Evolutionary conservation across 2,329 filamentous ascomycete genomes (phyloP), one percentile per base, ranked within the genome.

Genomic region (Pseudocercospora cruenta): DNA sequence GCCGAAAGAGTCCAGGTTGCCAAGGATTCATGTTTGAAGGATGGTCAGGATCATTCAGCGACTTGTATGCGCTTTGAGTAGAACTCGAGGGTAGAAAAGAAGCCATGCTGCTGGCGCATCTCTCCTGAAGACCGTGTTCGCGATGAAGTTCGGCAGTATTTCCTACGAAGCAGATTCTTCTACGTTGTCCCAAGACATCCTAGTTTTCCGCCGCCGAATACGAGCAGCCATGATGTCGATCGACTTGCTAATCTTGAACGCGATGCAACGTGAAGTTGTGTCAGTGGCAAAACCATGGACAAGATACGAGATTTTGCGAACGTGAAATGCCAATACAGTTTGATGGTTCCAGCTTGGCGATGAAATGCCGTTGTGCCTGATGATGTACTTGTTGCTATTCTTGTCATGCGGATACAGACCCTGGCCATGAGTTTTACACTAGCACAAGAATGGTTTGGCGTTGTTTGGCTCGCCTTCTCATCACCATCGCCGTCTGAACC

Each of bases 1-100:
- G 67, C 2, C 61, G 57, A 31, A 61, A 59, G 47, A 64, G 28
- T 31, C 64, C 67, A 19, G 67, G 67, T 53, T 65, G 61, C 67
- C 64, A 69, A 28, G 67, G 49, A n/a, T 68, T 60, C 58, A 68
- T 64, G 22, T 45, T 66, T 22, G 19, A 19, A 19, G 24, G 49
- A n/a, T 63, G 54, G 21, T 64, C 47, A 10, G 16, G 21, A 26
- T 14, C 21, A n/a, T 45, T 55, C 1, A 59, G 57, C 16, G 26
- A 54, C 28, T 26, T 43, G 62, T 45, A 58, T 19, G 22, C 19
- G 47, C 60, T 33, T 21, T 43, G 54, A 43, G 26, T 26, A 55
- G 51, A 55, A n/a, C 26, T 55, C 26, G 51, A 55, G 33, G 51
- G 26, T 19, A 55, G 51, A 33, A 55, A 19, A 55, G 43, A 54